phyloP scores from a whole-genome alignment of 2,329 filamentous ascomycete species.

The Aspergillus piperis region DNA sequence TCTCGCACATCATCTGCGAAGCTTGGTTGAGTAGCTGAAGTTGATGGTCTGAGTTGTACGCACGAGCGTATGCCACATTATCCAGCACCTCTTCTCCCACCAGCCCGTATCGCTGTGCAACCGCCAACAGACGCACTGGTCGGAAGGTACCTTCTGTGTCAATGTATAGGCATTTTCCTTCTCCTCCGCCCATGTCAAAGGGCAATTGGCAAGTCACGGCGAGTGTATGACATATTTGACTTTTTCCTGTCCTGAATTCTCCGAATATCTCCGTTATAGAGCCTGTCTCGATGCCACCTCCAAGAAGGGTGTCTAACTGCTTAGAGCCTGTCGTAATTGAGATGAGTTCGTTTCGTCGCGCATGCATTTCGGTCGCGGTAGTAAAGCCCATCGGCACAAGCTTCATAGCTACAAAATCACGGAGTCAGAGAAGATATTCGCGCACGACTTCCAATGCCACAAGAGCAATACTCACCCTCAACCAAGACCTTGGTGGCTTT shows the following conservation, averaged over 20 bases:
- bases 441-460: neutral
- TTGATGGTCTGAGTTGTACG: slow-evolving; percentile 98
- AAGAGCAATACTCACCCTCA: slow-evolving; percentile 67
- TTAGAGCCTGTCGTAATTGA: slow-evolving; percentile 98
- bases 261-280: slow-evolving; percentile 98
- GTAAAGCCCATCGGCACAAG: slow-evolving; percentile 99
- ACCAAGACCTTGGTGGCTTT: slow-evolving; percentile 89
- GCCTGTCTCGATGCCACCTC: slow-evolving; percentile 92
- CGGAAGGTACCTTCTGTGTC: slow-evolving; percentile 97
- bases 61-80: slow-evolving; percentile 96
- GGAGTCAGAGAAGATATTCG: slow-evolving; percentile 12
- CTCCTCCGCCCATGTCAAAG: slow-evolving; percentile 98
- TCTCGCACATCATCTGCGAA: slow-evolving; percentile 99
- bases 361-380: slow-evolving; percentile 98
- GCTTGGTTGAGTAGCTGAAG: slow-evolving; percentile 93
- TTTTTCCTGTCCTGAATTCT: slow-evolving; percentile 97
- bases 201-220: slow-evolving; percentile 96
- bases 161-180: slow-evolving; percentile 98
- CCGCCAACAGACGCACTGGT: slow-evolving; percentile 84
- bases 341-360: slow-evolving; percentile 92
- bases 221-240: slow-evolving; percentile 97
- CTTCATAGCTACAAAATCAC: slow-evolving; percentile 69
- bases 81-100: slow-evolving; percentile 97
- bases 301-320: slow-evolving; percentile 90
- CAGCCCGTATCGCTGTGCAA: slow-evolving; percentile 90